Percentiles rank a stretch among this genome's conserved stretches.
These are phyloP conservation scores for Lentinula guzmanii DNA, from an alignment of 768 basidiomycete genomes.

Conservation along the genomic window DNA sequence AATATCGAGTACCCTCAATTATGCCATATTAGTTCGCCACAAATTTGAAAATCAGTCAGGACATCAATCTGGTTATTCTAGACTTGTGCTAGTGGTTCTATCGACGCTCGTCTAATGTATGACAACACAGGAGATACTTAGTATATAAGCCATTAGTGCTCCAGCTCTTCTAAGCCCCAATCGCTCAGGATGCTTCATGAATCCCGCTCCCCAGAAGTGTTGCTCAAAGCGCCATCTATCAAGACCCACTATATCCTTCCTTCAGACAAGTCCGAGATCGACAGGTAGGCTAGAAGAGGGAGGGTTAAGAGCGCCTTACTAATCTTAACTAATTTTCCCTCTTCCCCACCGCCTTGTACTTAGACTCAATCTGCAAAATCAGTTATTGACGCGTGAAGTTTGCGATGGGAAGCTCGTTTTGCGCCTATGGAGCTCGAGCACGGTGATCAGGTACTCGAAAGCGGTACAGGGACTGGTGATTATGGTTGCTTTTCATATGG, in stretches of 20 bases:
- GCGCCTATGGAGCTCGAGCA: not conserved
- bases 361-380: constrained; percentile 4
- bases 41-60: too few species aligned
- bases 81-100: too few species aligned
- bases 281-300: not conserved
- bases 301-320: not conserved
- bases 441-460: not conserved
- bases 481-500: not conserved
- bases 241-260: constrained; percentile 3
- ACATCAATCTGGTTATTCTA: too few species aligned
- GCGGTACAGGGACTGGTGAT: constrained; percentile 6
- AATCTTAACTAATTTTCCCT: not conserved
- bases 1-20: too few species aligned
- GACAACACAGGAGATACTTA: too few species aligned
- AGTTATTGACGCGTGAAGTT: not conserved
- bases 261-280: not conserved
- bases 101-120: too few species aligned
- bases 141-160: not conserved
- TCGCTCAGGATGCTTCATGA: not conserved
- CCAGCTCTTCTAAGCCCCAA: not conserved
- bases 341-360: not conserved
- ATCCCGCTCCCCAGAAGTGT: not conserved
- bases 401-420: constrained; percentile 1
- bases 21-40: too few species aligned
- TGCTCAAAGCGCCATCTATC: not conserved